Percentiles rank a stretch among this genome's conserved stretches.
phyloP scores from a whole-genome alignment of 805 yeast species.

The Candida qinlingensis region DNA sequence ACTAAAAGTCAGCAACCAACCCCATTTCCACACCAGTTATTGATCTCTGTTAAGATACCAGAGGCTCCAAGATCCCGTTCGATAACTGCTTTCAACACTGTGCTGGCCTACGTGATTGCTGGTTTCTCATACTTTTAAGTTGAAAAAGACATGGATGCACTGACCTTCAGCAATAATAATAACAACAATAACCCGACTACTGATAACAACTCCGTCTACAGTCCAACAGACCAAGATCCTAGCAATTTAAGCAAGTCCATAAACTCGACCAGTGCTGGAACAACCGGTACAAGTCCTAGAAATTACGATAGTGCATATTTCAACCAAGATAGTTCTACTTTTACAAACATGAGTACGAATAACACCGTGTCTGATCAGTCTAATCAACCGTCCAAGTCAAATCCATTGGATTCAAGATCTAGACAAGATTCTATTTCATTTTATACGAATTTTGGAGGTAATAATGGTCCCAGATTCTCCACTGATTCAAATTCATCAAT shows the following conservation, averaged over 20 bases:
- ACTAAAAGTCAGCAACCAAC: too few species aligned
- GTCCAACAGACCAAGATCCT: not conserved
- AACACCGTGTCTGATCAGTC: constrained; percentile 7
- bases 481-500: constrained; percentile 26
- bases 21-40: too few species aligned
- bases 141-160: constrained; percentile 11
- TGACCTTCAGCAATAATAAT: constrained; percentile 10
- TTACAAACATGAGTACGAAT: not conserved
- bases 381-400: constrained; percentile 2
- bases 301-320: not conserved
- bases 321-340: too few species aligned
- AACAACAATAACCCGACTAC: not conserved
- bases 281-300: too few species aligned
- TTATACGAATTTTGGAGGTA: constrained; percentile 19
- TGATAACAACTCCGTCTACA: too few species aligned
- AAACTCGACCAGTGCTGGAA: too few species aligned
- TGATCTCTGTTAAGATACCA: too few species aligned
- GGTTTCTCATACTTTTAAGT: too few species aligned
- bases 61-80: too few species aligned
- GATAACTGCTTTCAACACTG: too few species aligned
- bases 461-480: constrained; percentile 22
- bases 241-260: constrained; percentile 8
- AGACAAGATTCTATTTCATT: constrained; percentile 26
- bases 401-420: constrained; percentile 11
- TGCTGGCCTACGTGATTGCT: too few species aligned